Evolutionary conservation across 164 flowering plant genomes (phyloP).

Genomic region (Vitis rupestris): DNA sequence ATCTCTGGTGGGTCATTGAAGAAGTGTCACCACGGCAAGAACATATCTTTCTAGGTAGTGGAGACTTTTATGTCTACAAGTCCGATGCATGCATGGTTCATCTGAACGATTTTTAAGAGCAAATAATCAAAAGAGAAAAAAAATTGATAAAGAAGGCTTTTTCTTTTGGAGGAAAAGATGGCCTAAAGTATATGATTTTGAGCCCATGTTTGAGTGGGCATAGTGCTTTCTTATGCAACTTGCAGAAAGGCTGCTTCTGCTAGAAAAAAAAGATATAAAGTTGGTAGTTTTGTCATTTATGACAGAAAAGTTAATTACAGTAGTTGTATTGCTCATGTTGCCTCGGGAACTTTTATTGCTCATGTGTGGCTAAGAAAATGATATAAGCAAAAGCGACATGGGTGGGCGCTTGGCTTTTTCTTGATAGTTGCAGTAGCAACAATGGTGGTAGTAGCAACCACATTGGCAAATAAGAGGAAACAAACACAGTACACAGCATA

Average conservation of each 20-base stretch:
- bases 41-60: neutral
- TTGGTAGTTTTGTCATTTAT: conserved; percentile 12
- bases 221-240: conserved; percentile 20
- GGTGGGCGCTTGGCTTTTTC: conserved; percentile 10
- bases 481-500: conserved; percentile 9
- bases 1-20: conserved; percentile 3
- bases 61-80: neutral
- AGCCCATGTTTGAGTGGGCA: neutral
- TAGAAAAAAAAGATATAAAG: neutral
- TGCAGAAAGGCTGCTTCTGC: conserved; percentile 11
- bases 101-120: neutral
- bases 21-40: neutral
- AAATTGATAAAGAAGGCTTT: too few relatives aligned
- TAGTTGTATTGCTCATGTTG: conserved; percentile 3
- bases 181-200: neutral
- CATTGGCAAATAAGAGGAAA: neutral
- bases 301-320: neutral
- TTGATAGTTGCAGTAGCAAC: conserved; percentile 7
- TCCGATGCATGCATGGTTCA: neutral
- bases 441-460: neutral
- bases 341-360: conserved; percentile 2
- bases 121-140: neutral
- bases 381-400: conserved; percentile 13
- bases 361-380: conserved; percentile 14
- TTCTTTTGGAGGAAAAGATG: neutral